phyloP scores from a whole-genome alignment of 495 filamentous ascomycete genomes.

The Penicillium arizonense region DNA sequence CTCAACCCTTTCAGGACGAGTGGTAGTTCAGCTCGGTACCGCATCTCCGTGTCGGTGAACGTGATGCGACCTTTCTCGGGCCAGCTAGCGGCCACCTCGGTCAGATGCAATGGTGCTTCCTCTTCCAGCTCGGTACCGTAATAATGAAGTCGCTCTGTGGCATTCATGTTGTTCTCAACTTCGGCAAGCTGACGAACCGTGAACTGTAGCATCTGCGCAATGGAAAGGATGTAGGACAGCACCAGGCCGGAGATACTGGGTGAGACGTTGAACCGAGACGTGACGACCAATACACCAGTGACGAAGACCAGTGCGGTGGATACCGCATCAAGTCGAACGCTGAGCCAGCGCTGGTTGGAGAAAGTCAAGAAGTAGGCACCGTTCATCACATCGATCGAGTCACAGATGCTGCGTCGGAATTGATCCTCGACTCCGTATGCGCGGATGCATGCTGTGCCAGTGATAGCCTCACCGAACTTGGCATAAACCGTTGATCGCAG shows the following conservation, averaged over 20 bases:
- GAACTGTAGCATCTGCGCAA: slow-evolving; percentile 96
- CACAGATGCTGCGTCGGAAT: slow-evolving; percentile 66
- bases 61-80: slow-evolving; percentile 81
- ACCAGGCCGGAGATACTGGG: slow-evolving; percentile 87
- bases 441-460: slow-evolving; percentile 78
- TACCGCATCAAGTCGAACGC: slow-evolving; percentile 77
- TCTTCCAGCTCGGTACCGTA: slow-evolving; percentile 86
- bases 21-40: slow-evolving; percentile 79
- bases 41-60: slow-evolving; percentile 86
- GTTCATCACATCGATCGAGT: slow-evolving; percentile 85
- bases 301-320: slow-evolving; percentile 81
- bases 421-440: slow-evolving; percentile 79
- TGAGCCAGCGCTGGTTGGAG: slow-evolving; percentile 91
- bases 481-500: slow-evolving; percentile 85
- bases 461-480: slow-evolving; percentile 86
- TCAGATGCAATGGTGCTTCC: slow-evolving; percentile 76
- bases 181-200: slow-evolving; percentile 92
- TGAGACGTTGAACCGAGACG: slow-evolving; percentile 81
- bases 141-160: slow-evolving; percentile 89
- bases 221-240: slow-evolving; percentile 85
- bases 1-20: slow-evolving; percentile 76
- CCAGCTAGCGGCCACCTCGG: slow-evolving; percentile 67
- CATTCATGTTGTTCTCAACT: slow-evolving; percentile 97
- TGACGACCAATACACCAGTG: slow-evolving; percentile 87
- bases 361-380: slow-evolving; percentile 92